A percentile compares a stretch with the other conserved stretches of the same genome.
Conservation (phyloP, 805 yeast species). For the Monosporozyma yasuniensis region DNA sequence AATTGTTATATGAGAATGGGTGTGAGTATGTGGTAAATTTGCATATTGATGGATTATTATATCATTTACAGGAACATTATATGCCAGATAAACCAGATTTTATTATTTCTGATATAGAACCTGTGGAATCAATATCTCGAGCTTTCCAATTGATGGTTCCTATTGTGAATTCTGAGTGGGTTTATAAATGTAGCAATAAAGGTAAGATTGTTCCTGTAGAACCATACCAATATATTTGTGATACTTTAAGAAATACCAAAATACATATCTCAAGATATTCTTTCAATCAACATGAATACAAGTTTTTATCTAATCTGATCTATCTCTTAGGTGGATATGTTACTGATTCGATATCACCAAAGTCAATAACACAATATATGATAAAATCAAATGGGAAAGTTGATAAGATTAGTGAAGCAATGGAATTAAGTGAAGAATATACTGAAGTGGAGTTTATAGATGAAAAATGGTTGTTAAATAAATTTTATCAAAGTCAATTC, state of each 20-base stretch:
- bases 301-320: slow-evolving; percentile 49
- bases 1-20: neutral
- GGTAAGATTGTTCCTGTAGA: slow-evolving; percentile 13
- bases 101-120: neutral
- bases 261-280: slow-evolving; percentile 53
- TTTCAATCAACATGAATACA: slow-evolving; percentile 52
- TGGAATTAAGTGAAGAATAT: slow-evolving; percentile 27
- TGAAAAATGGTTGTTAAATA: slow-evolving; percentile 62
- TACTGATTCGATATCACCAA: slow-evolving; percentile 45
- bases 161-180: slow-evolving; percentile 19
- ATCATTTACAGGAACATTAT: neutral
- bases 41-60: neutral
- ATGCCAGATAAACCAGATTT: neutral
- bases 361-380: slow-evolving; percentile 65
- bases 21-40: neutral
- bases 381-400: slow-evolving; percentile 37
- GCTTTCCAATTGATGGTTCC: slow-evolving; percentile 11
- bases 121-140: neutral
- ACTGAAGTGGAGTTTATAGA: slow-evolving; percentile 40
- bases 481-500: slow-evolving; percentile 26
- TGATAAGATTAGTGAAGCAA: slow-evolving; percentile 52
- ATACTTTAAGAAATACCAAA: slow-evolving; percentile 50
- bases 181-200: slow-evolving; percentile 12
- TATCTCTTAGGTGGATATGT: slow-evolving; percentile 69
- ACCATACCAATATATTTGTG: slow-evolving; percentile 64